Conservation (phyloP, 176 grass and related monocot species). For the Juncus effusus region DNA sequence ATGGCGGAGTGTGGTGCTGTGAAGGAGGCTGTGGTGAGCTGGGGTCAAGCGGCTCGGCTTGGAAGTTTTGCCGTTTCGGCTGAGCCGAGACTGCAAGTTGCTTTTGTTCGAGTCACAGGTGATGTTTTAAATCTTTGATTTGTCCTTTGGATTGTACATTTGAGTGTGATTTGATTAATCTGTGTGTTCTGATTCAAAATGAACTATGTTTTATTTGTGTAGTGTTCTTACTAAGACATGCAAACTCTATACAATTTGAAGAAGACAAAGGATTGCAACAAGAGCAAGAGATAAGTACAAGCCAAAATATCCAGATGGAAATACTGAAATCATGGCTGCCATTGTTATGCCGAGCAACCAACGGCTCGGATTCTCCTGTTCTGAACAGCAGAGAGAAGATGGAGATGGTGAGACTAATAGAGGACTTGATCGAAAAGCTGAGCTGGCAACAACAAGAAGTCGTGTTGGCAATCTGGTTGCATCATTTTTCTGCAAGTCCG, state of each 20-base stretch:
- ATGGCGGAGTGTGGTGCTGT: conserved; percentile 55
- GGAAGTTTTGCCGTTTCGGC: conserved; percentile 42
- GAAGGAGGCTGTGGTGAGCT: conserved; percentile 42
- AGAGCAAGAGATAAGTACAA: conserved; percentile 19
- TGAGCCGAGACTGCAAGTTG: conserved; percentile 65
- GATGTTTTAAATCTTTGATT: background rate
- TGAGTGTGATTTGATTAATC: background rate
- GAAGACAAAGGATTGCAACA: conserved; percentile 11
- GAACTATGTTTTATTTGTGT: background rate
- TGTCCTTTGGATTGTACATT: background rate
- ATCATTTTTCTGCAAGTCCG: conserved; percentile 51
- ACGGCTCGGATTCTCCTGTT: conserved; percentile 50
- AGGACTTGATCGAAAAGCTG: conserved; percentile 63
- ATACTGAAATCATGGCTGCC: conserved; percentile 75
- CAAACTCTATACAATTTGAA: conserved; percentile 59
- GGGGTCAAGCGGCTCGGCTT: conserved; percentile 44
- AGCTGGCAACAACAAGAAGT: conserved; percentile 70
- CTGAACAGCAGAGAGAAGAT: conserved; percentile 55
- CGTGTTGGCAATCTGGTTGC: conserved; percentile 68
- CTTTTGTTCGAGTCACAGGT: conserved; percentile 61
- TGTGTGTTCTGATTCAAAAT: background rate
- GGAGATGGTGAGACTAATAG: conserved; percentile 64
- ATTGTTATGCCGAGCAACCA: conserved; percentile 65
- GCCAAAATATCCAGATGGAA: conserved; percentile 20
- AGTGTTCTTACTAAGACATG: conserved; percentile 69